A percentile compares a stretch with the other conserved stretches of the same genome.
Evolutionary conservation across 1,284 basidiomycete genomes (phyloP).

Genomic region (Rhizoctonia solani): DNA sequence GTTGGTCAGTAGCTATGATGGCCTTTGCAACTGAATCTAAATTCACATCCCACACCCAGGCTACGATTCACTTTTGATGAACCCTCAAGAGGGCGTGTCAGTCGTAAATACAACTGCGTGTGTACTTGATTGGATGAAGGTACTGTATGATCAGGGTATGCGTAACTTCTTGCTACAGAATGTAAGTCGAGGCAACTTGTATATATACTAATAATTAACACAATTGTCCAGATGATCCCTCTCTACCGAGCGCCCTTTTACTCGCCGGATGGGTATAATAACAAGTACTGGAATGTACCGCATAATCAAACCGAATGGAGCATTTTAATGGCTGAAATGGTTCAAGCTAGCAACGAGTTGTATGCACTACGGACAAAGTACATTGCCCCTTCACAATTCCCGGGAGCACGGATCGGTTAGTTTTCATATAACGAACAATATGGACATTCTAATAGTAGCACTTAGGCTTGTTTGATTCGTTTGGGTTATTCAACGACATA

Average conservation of each 20-base stretch:
- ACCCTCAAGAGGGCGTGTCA: slow-evolving; percentile 48
- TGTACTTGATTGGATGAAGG: slow-evolving; percentile 52
- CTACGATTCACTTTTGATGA: slow-evolving; percentile 52
- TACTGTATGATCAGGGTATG: slow-evolving; percentile 50
- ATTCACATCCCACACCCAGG: too few relatives aligned
- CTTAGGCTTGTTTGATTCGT: slow-evolving; percentile 18
- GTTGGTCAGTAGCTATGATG: slow-evolving; percentile 47
- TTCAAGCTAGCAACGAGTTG: background rate
- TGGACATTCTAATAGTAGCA: background rate
- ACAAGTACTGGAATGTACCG: background rate
- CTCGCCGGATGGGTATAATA: background rate
- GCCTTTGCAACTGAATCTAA: too few relatives aligned
- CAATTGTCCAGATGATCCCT: background rate
- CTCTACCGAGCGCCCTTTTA: background rate
- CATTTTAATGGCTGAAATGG: slow-evolving; percentile 1
- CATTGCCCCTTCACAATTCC: background rate
- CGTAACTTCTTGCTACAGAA: slow-evolving; percentile 55
- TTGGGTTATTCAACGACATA: slow-evolving; percentile 20
- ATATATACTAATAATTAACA: background rate
- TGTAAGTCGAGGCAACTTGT: slow-evolving; percentile 36
- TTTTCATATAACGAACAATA: background rate
- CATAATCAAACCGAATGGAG: slow-evolving; percentile 16
- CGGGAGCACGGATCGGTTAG: slow-evolving; percentile 2
- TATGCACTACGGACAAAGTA: background rate
- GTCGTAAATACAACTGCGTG: slow-evolving; percentile 51